Base-by-base conservation (phyloP, 2,329 filamentous ascomycete species). In the Tympanopsis confertula region DNA sequence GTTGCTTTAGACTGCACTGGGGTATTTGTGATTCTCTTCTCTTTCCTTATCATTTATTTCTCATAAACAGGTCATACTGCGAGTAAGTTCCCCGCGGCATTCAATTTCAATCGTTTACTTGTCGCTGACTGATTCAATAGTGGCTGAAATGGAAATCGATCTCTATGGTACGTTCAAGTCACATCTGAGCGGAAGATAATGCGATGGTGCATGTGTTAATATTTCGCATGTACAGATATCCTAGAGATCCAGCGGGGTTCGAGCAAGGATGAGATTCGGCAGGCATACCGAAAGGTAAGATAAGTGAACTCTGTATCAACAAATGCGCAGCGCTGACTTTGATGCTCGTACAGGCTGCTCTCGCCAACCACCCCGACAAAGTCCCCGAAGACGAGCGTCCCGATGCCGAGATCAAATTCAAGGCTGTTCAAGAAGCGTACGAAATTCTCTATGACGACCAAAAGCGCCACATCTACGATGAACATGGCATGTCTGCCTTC, bases 391-490 rank as follows among this genome's bases (percentile, higher is more conserved):
- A 83, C 19, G 78, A 88, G 54, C 82, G 89, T 48, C 80, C 79
- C 55, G 83, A 82, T 47, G 86, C 91, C 42, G 91, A 96, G 59
- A 71, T 79, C 54, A 87, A 81, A 54, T 98, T 98, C 78, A 98
- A 98, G 65, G 68, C 79, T 39, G 81, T 94, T 41, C 88, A 84
- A 42, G 82, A 93, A 63, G 91, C 91, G 49, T 98, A 98, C 68
- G 91, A 98, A 57, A 96, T 98, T 55, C 86, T 98, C 39, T 82
- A 78, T 63, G 89, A 98, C 69, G 89, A 96, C 45, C 78, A 96
- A 44, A 95, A 94, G 61, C 82, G 91, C 52, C 73, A 84, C 40
- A 63, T 93, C 44, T 98, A 98, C 66, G 91, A 98, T 55, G 79
- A 78, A 44, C 86, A 94, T 56, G 91, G 91, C 63, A 95, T 96